These are phyloP conservation scores for Gryganskiella cystojenkinii DNA, from an alignment of 192 early-diverging fungal species.

Conservation along the genomic window DNA sequence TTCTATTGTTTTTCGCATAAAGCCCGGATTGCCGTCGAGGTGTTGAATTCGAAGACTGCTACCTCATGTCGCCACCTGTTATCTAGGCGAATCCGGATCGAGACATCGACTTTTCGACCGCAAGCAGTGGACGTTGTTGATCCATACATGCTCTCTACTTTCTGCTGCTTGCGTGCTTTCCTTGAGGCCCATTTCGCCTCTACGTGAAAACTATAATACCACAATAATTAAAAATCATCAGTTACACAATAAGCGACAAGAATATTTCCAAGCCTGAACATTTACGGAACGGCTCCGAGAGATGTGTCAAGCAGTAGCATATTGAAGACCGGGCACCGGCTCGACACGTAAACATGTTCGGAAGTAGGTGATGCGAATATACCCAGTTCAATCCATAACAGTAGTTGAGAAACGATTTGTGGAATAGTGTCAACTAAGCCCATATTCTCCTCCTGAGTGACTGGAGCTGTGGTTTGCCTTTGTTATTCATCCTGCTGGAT, in stretches of 20 bases:
- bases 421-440: conserved; percentile 10
- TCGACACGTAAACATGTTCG: conserved; percentile 18
- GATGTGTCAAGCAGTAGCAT: conserved; percentile 8
- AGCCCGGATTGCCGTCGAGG: conserved; percentile 1
- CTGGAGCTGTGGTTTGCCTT: conserved; percentile 9
- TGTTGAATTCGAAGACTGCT: conserved; percentile 20
- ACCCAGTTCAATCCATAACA: conserved; percentile 20
- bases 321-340: conserved; percentile 14
- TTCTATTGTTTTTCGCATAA: conserved; percentile 21
- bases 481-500: conserved; percentile 15
- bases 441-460: conserved; percentile 20
- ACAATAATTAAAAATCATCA: conserved; percentile 10
- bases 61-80: conserved; percentile 6
- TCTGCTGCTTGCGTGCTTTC: conserved; percentile 4
- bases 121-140: conserved; percentile 3
- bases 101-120: conserved; percentile 18
- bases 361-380: conserved; percentile 9
- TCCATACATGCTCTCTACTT: conserved; percentile 10
- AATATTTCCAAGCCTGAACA: conserved; percentile 7
- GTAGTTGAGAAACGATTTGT: conserved; percentile 11
- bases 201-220: conserved; percentile 6
- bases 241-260: neutral
- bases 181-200: conserved; percentile 22
- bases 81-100: conserved; percentile 9
- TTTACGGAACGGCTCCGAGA: conserved; percentile 20